Percentiles rank a stretch among this genome's conserved stretches.
Evolutionary conservation across 2,329 filamentous ascomycete species (phyloP).

Genomic region (Talaromyces sp.): DNA sequence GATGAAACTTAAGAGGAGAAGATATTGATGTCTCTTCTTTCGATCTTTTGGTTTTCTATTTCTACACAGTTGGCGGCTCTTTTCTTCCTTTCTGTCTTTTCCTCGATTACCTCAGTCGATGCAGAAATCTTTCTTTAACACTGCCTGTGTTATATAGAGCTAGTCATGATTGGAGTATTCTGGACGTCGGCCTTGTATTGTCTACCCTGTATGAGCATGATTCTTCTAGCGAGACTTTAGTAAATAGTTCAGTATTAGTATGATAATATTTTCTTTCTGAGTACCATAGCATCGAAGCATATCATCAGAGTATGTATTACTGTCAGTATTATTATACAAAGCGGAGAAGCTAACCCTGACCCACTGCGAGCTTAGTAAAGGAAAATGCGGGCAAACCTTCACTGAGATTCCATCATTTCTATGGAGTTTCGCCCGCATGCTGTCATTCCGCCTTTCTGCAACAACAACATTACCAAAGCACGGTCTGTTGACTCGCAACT

Average conservation of each 20-base stretch:
- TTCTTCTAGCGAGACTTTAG: neutral
- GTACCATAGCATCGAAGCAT: too few relatives aligned
- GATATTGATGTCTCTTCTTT: conserved; percentile 10
- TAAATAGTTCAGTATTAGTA: neutral
- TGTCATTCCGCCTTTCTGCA: conserved; percentile 4
- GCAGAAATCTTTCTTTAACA: neutral
- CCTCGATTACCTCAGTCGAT: neutral
- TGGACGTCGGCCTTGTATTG: conserved; percentile 2
- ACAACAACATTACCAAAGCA: neutral
- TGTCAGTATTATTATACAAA: neutral
- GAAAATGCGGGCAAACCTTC: conserved; percentile 1
- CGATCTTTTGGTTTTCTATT: conserved; percentile 9
- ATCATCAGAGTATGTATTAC: too few relatives aligned
- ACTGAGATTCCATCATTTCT: conserved; percentile 7
- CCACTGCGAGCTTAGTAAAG: conserved; percentile 9
- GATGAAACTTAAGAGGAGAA: conserved; percentile 35
- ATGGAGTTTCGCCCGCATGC: conserved; percentile 12
- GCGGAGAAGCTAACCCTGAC: conserved; percentile 5
- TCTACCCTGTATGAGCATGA: neutral
- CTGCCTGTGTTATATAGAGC: conserved; percentile 7
- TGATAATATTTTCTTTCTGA: neutral
- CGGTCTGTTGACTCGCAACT: neutral
- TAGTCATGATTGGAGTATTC: conserved; percentile 13
- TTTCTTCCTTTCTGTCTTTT: neutral
- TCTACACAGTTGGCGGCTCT: conserved; percentile 4